Conservation (phyloP, 352 stramenopile genomes). For the Lagenidium giganteum region DNA sequence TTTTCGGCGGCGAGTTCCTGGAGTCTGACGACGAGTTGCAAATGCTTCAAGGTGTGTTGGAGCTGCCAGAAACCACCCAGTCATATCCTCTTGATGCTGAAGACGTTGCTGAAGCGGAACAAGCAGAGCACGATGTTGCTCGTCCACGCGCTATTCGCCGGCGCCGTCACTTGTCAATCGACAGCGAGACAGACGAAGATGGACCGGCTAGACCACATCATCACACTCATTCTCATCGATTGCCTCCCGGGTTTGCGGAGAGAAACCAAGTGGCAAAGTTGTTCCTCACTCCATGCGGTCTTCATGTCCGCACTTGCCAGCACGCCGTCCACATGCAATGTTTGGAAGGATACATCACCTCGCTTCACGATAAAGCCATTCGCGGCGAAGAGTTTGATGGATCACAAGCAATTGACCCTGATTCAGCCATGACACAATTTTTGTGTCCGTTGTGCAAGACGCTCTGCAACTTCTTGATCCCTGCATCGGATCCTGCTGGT, state of each 20-base stretch:
- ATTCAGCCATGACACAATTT: conserved; percentile 89
- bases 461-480: conserved; percentile 89
- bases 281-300: conserved; percentile 69
- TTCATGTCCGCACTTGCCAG: conserved; percentile 84
- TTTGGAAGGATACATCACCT: conserved; percentile 81
- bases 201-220: no score
- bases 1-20: conserved; percentile 37
- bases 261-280: conserved; percentile 55
- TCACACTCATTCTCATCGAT: conserved; percentile 38
- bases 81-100: no score
- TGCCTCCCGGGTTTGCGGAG: conserved; percentile 36
- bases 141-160: no score
- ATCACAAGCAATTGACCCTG: conserved; percentile 82
- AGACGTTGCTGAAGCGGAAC: no score
- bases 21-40: conserved; percentile 66
- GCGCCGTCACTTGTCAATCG: no score
- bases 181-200: no score
- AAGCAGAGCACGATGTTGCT: no score
- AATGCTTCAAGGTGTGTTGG: conserved; percentile 59
- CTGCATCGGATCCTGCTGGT: conserved; percentile 50
- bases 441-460: conserved; percentile 91
- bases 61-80: conserved; percentile 57
- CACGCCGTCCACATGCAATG: conserved; percentile 86
- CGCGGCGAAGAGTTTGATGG: conserved; percentile 86
- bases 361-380: conserved; percentile 83